Evolutionary conservation across 1,284 basidiomycete species (phyloP), one percentile per base, ranked within the genome.

Genomic region (Boletus subluridellus): DNA sequence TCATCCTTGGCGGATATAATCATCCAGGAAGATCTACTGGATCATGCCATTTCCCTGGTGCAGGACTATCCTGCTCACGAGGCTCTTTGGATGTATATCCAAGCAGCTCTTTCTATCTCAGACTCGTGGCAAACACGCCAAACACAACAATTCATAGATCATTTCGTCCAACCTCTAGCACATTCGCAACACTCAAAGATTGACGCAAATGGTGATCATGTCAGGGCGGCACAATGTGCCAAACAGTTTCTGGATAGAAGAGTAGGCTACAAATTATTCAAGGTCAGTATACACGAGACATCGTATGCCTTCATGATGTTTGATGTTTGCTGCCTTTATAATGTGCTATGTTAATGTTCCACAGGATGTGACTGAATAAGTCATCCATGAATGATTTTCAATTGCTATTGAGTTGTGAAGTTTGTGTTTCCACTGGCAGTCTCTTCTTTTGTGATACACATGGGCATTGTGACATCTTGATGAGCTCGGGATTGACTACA

Each of bases 31-130:
- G 54, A 57, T 32, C n/a, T 71, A 14, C 8, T 60, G 9, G 59
- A 6, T 21, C 83, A 86, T 63, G 80, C 82, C 17, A 60, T 77
- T 38, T 74, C 75, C 11, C 77, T 87, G 30, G 66, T 85, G 11
- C 62, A 63, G 24, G 62, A 73, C 30, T 86, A 81, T 65, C 80
- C 84, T 6, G 62, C 74, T 39, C 82, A 86, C 59, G 84, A 87
- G 64, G 70, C 84, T 0, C 74, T 87, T 32, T 87, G 86, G 85
- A 72, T 83, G 61, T 87, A 85, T 70, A 46, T 34, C 14, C 59
- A 34, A 42, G 45, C 26, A 5, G 50, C 45, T 1, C 47, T 60
- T 41, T 64, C 55, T 14, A 52, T 62, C 21, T 39, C 34, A 8
- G 28, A 50, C 21, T 26, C 30, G 0, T 51, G 48, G 45, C 44